These are phyloP conservation scores for Licmophora abbreviata DNA, from an alignment of 108 stramenopile genomes.

Conservation along the genomic window DNA sequence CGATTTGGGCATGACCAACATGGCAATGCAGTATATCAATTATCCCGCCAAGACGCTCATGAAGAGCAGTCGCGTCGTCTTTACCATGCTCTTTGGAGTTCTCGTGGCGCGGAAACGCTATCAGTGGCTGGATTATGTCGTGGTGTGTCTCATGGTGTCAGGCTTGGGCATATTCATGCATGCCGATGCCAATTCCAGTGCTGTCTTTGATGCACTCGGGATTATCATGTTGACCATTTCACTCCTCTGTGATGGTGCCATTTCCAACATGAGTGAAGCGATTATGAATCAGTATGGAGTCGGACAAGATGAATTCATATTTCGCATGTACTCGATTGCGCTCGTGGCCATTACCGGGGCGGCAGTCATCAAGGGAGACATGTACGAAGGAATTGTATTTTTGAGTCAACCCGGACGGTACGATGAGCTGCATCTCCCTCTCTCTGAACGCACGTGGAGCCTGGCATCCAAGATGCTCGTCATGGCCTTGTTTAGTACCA, in stretches of 20 bases:
- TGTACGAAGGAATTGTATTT: constrained; percentile 54
- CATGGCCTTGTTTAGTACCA: constrained; percentile 59
- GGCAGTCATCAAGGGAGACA: constrained; percentile 59
- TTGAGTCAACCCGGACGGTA: constrained; percentile 66
- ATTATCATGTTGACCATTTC: constrained; percentile 77
- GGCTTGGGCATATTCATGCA: constrained; percentile 85
- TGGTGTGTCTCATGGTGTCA: constrained; percentile 74
- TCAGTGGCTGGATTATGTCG: constrained; percentile 48
- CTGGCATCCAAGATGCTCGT: constrained; percentile 44
- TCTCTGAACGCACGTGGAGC: constrained; percentile 60
- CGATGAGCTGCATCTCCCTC: constrained; percentile 53
- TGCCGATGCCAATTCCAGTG: constrained; percentile 70
- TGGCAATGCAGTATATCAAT: constrained; percentile 88
- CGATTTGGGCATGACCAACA: constrained; percentile 82
- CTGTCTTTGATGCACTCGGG: constrained; percentile 72
- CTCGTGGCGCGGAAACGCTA: constrained; percentile 62
- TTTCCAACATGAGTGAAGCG: constrained; percentile 72
- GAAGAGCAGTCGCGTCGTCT: constrained; percentile 75
- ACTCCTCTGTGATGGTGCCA: constrained; percentile 78
- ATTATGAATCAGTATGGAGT: constrained; percentile 80
- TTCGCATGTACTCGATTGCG: constrained; percentile 77
- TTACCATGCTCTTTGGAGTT: constrained; percentile 87
- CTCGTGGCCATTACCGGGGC: constrained; percentile 65
- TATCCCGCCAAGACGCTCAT: constrained; percentile 90
- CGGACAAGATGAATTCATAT: constrained; percentile 90